These are phyloP conservation scores for Encephalitozoon cuniculi DNA, from an alignment of 371 early-diverging fungal species.

Conservation along the genomic window DNA sequence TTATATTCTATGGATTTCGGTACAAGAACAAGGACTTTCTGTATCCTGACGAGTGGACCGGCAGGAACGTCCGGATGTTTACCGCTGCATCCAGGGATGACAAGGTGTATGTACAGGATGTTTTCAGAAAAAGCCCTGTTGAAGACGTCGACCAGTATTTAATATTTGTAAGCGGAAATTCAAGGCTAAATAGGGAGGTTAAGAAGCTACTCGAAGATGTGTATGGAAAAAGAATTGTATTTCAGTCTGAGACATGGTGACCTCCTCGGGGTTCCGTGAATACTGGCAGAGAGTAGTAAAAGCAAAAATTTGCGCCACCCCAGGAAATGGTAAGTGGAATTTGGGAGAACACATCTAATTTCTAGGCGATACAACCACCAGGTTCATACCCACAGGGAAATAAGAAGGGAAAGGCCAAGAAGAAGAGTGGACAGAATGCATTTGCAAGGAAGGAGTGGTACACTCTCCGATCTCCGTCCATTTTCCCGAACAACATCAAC, in stretches of 20 bases:
- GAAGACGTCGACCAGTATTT: constrained; percentile 43
- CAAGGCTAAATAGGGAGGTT: constrained; percentile 39
- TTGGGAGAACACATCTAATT: not conserved
- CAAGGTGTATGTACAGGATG: constrained; percentile 36
- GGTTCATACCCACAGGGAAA: constrained; percentile 38
- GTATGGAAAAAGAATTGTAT: constrained; percentile 21
- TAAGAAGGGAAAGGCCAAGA: constrained; percentile 52
- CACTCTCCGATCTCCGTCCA: constrained; percentile 42
- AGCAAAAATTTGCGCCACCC: not conserved
- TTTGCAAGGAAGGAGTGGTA: constrained; percentile 58
- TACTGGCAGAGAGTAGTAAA: not conserved
- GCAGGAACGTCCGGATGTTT: not conserved
- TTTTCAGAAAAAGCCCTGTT: constrained; percentile 17
- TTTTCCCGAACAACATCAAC: constrained; percentile 27
- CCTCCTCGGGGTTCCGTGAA: too few species aligned
- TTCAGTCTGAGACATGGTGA: constrained; percentile 59
- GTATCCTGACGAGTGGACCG: constrained; percentile 16
- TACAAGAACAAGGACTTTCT: constrained; percentile 43
- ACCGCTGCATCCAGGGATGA: constrained; percentile 37
- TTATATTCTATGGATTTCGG: constrained; percentile 56
- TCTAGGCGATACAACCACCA: constrained; percentile 49
- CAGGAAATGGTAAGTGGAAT: constrained; percentile 4
- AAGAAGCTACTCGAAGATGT: constrained; percentile 23
- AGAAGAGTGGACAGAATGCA: constrained; percentile 35
- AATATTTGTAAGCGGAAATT: constrained; percentile 53